Evolutionary conservation across 73 alveolate species (phyloP).

Genomic region (Paramecium primaurelia): DNA sequence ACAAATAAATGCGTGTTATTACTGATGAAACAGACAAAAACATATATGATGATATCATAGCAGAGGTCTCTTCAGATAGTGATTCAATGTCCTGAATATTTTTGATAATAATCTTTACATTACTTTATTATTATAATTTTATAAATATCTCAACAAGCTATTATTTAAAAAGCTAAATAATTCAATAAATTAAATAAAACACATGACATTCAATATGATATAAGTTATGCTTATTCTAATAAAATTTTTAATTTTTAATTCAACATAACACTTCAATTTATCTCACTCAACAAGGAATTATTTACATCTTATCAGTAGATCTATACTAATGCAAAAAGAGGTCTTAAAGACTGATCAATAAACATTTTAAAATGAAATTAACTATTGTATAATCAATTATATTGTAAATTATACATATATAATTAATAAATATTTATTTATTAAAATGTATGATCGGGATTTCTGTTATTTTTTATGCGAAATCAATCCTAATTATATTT

Average conservation of each 20-base stretch:
- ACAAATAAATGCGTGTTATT: background rate
- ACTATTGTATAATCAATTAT: background rate
- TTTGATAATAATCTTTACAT: background rate
- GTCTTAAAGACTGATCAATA: background rate
- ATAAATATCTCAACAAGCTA: background rate
- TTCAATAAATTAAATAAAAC: background rate
- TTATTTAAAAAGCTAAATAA: background rate
- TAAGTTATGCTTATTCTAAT: background rate
- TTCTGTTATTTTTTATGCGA: background rate
- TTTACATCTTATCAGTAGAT: background rate
- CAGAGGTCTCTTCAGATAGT: background rate
- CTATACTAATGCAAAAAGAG: background rate
- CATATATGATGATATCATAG: background rate
- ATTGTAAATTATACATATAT: background rate
- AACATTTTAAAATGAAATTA: background rate
- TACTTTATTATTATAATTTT: background rate
- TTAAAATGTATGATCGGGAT: background rate
- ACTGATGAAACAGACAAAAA: constrained; percentile 8
- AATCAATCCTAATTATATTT: background rate
- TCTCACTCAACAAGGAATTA: background rate
- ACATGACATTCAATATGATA: background rate
- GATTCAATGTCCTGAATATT: background rate
- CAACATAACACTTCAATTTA: background rate
- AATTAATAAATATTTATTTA: background rate
- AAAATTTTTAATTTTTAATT: background rate